Evolutionary conservation across 768 basidiomycete species (phyloP).

Genomic region (Trametes meyenii): DNA sequence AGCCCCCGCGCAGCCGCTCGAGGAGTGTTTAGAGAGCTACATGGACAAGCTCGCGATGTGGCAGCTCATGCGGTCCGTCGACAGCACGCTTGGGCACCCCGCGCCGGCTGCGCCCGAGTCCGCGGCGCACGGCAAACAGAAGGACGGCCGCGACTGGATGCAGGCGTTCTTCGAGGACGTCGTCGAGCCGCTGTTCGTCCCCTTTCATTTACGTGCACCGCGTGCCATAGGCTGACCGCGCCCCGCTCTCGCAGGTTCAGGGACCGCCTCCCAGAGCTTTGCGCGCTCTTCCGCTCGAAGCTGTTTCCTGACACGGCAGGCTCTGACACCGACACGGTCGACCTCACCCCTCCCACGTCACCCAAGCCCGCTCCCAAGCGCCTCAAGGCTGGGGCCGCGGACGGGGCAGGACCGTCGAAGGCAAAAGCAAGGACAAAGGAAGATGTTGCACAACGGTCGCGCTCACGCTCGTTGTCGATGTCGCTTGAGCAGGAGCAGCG

Average conservation of each 20-base stretch:
- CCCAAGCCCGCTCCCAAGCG: slow-evolving; percentile 22
- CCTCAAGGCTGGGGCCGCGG: slow-evolving; percentile 13
- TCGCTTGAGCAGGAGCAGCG: slow-evolving; percentile 65
- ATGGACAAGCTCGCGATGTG: slow-evolving; percentile 82
- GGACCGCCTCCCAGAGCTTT: slow-evolving; percentile 51
- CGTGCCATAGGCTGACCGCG: slow-evolving; percentile 10
- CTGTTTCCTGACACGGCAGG: slow-evolving; percentile 68
- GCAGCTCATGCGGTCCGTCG: slow-evolving; percentile 58
- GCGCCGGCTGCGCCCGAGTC: slow-evolving; percentile 16
- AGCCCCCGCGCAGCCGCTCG: slow-evolving; percentile 30
- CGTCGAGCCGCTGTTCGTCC: slow-evolving; percentile 63
- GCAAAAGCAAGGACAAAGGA: slow-evolving; percentile 1
- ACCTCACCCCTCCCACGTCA: slow-evolving; percentile 24
- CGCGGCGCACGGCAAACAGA: slow-evolving; percentile 24
- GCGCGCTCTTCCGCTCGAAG: slow-evolving; percentile 62
- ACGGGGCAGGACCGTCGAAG: slow-evolving; percentile 8
- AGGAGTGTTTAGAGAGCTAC: slow-evolving; percentile 66
- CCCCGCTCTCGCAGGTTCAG: slow-evolving; percentile 51
- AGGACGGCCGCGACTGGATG: slow-evolving; percentile 61
- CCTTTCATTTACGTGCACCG: neutral
- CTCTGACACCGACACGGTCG: slow-evolving; percentile 39
- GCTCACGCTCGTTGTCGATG: slow-evolving; percentile 53
- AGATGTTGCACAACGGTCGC: slow-evolving; percentile 21
- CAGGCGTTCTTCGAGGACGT: slow-evolving; percentile 70
- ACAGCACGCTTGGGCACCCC: slow-evolving; percentile 20